Percentiles rank a stretch among this genome's conserved stretches.
Conservation (phyloP, 2,329 filamentous ascomycete genomes). For the Mollisiaceae sp. region DNA sequence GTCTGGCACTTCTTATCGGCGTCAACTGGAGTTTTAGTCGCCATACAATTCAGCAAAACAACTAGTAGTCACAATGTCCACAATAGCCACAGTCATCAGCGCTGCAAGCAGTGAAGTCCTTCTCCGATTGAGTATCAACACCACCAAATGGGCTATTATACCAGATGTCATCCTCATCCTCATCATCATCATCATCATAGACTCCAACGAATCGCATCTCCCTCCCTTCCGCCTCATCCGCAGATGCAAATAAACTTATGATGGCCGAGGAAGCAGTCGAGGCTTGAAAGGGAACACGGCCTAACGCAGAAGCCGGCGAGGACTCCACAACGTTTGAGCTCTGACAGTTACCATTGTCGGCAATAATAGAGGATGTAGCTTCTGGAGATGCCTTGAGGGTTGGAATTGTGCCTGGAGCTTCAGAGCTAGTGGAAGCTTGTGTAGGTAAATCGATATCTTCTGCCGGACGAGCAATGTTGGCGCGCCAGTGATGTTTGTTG, state of each 20-base stretch:
- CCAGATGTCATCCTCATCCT: not conserved
- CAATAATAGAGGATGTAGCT: not conserved
- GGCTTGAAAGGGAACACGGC: not conserved
- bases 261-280: not conserved
- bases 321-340: not conserved
- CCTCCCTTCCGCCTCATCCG: not conserved
- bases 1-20: not conserved
- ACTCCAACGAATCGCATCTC: not conserved
- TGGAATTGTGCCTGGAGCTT: not conserved
- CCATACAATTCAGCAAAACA: not conserved
- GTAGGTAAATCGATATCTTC: slow-evolving; percentile 46
- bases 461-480: slow-evolving; percentile 49
- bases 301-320: not conserved
- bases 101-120: slow-evolving; percentile 22
- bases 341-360: not conserved
- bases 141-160: not conserved
- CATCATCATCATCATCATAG: not conserved
- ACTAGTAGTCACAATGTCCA: slow-evolving; percentile 17
- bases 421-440: not conserved
- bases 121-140: not conserved
- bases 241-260: not conserved
- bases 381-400: not conserved
- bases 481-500: slow-evolving; percentile 52
- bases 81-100: slow-evolving; percentile 19
- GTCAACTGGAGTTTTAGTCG: not conserved